Percentiles rank a stretch among this genome's conserved stretches.
phyloP scores from a whole-genome alignment of 805 yeast species.

The Diddensiella caesifluorescens region DNA sequence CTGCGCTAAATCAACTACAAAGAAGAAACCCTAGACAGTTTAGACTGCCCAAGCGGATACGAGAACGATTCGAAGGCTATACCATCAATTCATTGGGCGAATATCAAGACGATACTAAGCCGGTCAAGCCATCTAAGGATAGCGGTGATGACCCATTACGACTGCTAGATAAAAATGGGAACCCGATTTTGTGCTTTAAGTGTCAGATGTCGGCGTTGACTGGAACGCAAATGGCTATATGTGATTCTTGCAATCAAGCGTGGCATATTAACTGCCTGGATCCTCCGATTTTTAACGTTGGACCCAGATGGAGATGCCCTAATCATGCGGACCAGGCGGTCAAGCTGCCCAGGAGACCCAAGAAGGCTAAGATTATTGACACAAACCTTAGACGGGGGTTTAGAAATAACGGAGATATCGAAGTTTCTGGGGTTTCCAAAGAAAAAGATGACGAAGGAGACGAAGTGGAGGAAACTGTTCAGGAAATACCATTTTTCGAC shows the following conservation, averaged over 20 bases:
- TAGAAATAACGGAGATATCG: constrained; percentile 53
- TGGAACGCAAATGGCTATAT: constrained; percentile 54
- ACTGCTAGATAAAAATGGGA: constrained; percentile 62
- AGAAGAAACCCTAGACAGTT: constrained; percentile 61
- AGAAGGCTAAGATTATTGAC: constrained; percentile 50
- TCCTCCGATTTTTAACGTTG: constrained; percentile 73
- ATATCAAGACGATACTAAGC: constrained; percentile 59
- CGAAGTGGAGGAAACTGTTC: constrained; percentile 15
- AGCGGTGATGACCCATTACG: constrained; percentile 20
- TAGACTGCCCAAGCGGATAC: constrained; percentile 59
- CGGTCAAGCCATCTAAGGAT: constrained; percentile 30
- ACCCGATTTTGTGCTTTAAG: constrained; percentile 63
- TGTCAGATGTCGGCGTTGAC: constrained; percentile 69
- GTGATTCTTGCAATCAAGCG: constrained; percentile 76
- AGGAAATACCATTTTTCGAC: constrained; percentile 26
- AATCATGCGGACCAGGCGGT: constrained; percentile 54
- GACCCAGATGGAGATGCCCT: constrained; percentile 88
- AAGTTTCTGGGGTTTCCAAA: constrained; percentile 42
- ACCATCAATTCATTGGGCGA: constrained; percentile 63
- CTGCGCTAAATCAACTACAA: constrained; percentile 54
- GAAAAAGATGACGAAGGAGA: constrained; percentile 33
- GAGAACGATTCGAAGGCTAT: constrained; percentile 71
- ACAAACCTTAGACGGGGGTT: constrained; percentile 50
- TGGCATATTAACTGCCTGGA: constrained; percentile 89
- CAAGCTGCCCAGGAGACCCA: constrained; percentile 32